phyloP scores from a whole-genome alignment of 2,329 filamentous ascomycete species.

The Zarea fungicola region DNA sequence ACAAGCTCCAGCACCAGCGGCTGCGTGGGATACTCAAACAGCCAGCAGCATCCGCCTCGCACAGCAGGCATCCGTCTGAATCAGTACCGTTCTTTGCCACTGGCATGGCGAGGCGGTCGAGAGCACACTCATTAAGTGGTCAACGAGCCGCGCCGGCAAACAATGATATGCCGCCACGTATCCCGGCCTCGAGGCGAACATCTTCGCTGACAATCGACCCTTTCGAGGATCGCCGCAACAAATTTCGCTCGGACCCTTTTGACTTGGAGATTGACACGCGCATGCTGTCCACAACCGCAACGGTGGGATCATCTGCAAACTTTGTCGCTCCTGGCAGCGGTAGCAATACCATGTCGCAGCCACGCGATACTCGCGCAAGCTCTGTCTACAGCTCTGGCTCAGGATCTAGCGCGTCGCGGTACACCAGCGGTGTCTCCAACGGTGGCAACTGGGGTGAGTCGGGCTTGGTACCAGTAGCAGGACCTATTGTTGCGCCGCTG shows the following conservation, averaged over 20 bases:
- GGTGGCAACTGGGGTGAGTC: slow-evolving; percentile 1
- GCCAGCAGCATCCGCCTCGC: slow-evolving; percentile 18
- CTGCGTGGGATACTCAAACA: slow-evolving; percentile 29
- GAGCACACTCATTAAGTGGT: slow-evolving; percentile 39
- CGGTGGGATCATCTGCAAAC: no score
- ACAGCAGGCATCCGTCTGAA: slow-evolving; percentile 25
- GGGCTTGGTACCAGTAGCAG: background rate
- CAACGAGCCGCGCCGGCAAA: slow-evolving; percentile 22
- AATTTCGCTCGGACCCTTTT: slow-evolving; percentile 60
- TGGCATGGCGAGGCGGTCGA: slow-evolving; percentile 42
- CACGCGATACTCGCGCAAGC: slow-evolving; percentile 24
- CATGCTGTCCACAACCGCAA: slow-evolving; percentile 15
- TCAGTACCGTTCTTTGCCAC: slow-evolving; percentile 33
- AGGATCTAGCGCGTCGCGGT: slow-evolving; percentile 34
- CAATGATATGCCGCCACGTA: slow-evolving; percentile 31
- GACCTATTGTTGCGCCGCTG: background rate
- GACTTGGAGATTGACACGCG: slow-evolving; percentile 47
- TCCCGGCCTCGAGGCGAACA: background rate
- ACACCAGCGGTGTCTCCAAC: slow-evolving; percentile 47
- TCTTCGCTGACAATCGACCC: slow-evolving; percentile 34
- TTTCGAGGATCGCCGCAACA: slow-evolving; percentile 44
- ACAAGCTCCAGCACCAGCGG: slow-evolving; percentile 21
- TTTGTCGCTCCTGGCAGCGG: no score
- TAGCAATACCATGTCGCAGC: no score
- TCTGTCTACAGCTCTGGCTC: slow-evolving; percentile 32